phyloP scores from a whole-genome alignment of 2,329 filamentous ascomycete genomes.

The Hymenoscyphus salicellus region DNA sequence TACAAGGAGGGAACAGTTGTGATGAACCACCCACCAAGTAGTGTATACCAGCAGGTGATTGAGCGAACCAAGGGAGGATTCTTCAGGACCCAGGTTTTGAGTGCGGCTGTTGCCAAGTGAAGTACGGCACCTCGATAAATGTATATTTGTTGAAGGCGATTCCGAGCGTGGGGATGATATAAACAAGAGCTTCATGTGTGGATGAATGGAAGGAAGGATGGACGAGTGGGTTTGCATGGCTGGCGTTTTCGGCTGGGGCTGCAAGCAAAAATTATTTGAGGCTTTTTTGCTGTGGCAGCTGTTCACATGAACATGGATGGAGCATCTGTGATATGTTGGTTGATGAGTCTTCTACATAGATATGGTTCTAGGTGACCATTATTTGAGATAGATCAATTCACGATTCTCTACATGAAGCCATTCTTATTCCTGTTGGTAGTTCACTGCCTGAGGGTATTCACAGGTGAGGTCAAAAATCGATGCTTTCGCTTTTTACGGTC shows the following conservation, averaged over 20 bases:
- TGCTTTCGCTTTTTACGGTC: too few relatives aligned
- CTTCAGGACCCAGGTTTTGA: conserved; percentile 96
- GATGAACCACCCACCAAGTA: conserved; percentile 99
- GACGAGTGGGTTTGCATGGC: conserved; percentile 16
- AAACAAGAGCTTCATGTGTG: background rate
- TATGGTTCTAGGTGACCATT: background rate
- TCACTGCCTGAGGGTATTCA: too few relatives aligned
- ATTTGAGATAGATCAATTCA: conserved; percentile 4
- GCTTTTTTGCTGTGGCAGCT: conserved; percentile 1
- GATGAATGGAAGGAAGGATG: conserved; percentile 1
- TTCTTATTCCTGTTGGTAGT: background rate
- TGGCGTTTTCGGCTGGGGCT: conserved; percentile 23
- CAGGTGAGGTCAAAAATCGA: too few relatives aligned
- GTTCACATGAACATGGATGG: background rate
- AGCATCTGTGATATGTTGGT: background rate
- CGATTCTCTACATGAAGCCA: background rate
- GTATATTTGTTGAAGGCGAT: conserved; percentile 3
- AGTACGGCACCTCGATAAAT: background rate
- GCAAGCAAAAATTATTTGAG: conserved; percentile 5
- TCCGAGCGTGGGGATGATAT: conserved; percentile 10
- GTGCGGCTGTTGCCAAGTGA: conserved; percentile 40
- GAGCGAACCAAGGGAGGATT: conserved; percentile 98
- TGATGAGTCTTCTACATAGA: conserved; percentile 1
- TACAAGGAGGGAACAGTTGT: conserved; percentile 97
- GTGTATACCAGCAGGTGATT: conserved; percentile 98